Evolutionary conservation across 1,139 yeast species (phyloP).

Genomic region (Pichia kudriavzevii): DNA sequence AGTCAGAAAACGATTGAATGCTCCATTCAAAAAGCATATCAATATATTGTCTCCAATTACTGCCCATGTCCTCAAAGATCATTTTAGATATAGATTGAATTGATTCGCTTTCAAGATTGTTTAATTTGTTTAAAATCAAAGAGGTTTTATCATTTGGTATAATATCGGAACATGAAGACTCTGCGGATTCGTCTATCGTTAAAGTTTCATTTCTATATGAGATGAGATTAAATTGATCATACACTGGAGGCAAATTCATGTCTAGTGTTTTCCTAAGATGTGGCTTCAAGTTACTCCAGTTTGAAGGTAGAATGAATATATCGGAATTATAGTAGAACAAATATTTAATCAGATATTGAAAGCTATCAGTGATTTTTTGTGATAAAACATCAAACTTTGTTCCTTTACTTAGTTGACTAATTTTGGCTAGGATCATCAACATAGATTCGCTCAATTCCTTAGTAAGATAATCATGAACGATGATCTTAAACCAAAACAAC

Average conservation of each 20-base stretch:
- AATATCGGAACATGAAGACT: constrained; percentile 1
- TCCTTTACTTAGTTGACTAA: constrained; percentile 17
- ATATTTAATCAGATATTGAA: constrained; percentile 34
- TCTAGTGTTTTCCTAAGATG: constrained; percentile 39
- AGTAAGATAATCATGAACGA: constrained; percentile 45
- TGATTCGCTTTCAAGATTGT: constrained; percentile 14
- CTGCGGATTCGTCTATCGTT: constrained; percentile 38
- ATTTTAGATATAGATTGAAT: constrained; percentile 15
- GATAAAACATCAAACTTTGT: constrained; percentile 14
- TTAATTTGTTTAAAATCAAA: constrained; percentile 20
- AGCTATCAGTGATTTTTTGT: constrained; percentile 15
- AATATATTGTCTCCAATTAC: constrained; percentile 36
- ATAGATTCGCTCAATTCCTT: constrained; percentile 55
- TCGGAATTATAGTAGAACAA: constrained; percentile 57
- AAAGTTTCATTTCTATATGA: constrained; percentile 67
- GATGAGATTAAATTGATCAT: constrained; percentile 51
- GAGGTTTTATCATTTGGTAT: constrained; percentile 13
- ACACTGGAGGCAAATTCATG: constrained; percentile 32
- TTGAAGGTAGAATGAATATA: constrained; percentile 68
- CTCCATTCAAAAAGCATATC: constrained; percentile 43
- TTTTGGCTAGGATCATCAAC: constrained; percentile 26
- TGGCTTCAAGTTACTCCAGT: constrained; percentile 58
- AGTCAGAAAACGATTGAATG: constrained; percentile 34
- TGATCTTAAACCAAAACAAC: constrained; percentile 65
- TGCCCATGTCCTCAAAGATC: constrained; percentile 23